Evolutionary conservation across 2,329 filamentous ascomycete species (phyloP), one percentile per base, ranked within the genome.

Genomic region (Xylariales sp.): DNA sequence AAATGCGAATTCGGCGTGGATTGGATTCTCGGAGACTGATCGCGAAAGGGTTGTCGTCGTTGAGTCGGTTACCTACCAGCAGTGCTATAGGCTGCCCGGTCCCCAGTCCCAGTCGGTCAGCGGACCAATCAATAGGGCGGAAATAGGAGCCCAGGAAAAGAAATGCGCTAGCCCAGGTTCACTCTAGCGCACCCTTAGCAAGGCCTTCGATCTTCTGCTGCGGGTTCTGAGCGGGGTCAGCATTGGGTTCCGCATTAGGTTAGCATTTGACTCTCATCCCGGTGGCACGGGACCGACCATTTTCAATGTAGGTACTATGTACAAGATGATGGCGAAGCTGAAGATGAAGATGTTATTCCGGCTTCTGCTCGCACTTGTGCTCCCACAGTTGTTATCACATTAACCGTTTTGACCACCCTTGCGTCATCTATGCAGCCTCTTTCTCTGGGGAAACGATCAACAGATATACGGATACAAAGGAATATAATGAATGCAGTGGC

Each of bases 41-140:
- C 43, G 55, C 49, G 32, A 53, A 63, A 49, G 23, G 36, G 41
- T 57, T 57, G 60, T 58, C 39, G 62, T 58, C 53, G 53, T 41
- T 30, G 36, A n/a, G 45, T 16, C 39, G 36, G 23, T 23, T 23
- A 23, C 23, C 23, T 23, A 23, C 23, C 23, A 23, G 23, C 23
- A 23, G 23, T 23, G 23, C 23, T 23, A 23, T 23, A 23, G 23
- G 23, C 23, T 23, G 23, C 23, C 23, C 23, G 23, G 23, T 23
- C 23, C 23, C 23, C 23, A 23, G 23, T 23, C 23, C 23, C 10
- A 18, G 41, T 61, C 16, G 6, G n/a, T 14, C 39, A 28, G 39
- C 6, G 30, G 30, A 30, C 54, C 54, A 57, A 43, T 36, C 30
- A 53, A 18, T 45, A 39, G 41, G 62, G 23, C 23, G 23, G 23